Evolutionary conservation across 768 basidiomycete genomes (phyloP).

Genomic region (Terana coerulea): DNA sequence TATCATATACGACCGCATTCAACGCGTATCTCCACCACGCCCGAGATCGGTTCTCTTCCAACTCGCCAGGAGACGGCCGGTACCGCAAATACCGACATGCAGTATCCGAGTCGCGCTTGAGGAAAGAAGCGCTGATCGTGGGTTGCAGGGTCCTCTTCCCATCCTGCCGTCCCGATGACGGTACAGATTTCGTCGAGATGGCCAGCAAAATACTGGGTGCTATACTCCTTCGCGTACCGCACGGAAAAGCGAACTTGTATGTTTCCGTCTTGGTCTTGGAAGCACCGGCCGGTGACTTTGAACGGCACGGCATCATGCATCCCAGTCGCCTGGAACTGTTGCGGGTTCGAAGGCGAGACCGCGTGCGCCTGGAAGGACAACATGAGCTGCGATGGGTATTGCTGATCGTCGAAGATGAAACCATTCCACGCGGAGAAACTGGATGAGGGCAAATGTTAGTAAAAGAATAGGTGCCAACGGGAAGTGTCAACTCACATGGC

Average conservation of each 20-base stretch:
- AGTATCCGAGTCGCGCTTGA: constrained; percentile 21
- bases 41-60: constrained; percentile 21
- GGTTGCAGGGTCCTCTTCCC: neutral
- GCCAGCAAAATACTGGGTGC: constrained; percentile 10
- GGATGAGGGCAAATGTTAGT: neutral
- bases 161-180: constrained; percentile 7
- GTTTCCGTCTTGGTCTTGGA: constrained; percentile 10
- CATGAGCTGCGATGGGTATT: constrained; percentile 14
- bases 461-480: neutral
- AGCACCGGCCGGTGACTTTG: constrained; percentile 15
- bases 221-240: constrained; percentile 2
- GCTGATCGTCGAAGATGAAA: constrained; percentile 11
- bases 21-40: constrained; percentile 31
- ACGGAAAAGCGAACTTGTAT: constrained; percentile 15
- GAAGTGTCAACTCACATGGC: constrained; percentile 7
- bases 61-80: constrained; percentile 21
- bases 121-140: constrained; percentile 18
- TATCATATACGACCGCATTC: constrained; percentile 16
- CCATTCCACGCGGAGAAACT: constrained; percentile 16
- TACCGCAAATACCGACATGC: constrained; percentile 21
- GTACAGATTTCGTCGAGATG: constrained; percentile 8
- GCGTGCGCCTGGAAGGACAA: constrained; percentile 10
- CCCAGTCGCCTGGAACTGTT: constrained; percentile 8
- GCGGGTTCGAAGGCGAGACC: constrained; percentile 5
- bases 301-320: constrained; percentile 12